Conservation (phyloP, 2,329 filamentous ascomycete species). For the Cyphellophora attinorum region DNA sequence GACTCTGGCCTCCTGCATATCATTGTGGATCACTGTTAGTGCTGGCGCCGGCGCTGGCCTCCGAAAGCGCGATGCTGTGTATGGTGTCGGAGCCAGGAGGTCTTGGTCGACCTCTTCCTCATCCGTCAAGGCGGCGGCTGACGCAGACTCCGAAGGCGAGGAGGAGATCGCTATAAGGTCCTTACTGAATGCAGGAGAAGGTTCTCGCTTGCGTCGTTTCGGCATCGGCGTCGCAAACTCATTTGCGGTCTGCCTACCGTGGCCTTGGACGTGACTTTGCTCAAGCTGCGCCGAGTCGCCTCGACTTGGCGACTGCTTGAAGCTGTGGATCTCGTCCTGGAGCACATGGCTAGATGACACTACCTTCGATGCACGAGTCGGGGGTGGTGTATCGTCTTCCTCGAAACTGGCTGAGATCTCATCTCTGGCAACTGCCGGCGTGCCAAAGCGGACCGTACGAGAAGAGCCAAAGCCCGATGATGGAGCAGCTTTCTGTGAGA, state of each 20-base stretch:
- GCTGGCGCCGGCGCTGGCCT: not conserved
- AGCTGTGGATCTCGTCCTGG: not conserved
- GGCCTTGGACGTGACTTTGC: not conserved
- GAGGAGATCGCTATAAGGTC: conserved; percentile 10
- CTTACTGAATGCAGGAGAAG: not conserved
- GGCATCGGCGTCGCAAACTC: not conserved
- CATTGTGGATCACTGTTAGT: not conserved
- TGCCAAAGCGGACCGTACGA: not conserved
- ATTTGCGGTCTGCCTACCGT: not conserved
- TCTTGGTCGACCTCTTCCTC: not conserved
- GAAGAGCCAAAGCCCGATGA: too few relatives aligned
- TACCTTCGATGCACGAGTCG: too few relatives aligned
- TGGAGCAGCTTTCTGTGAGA: conserved; percentile 3
- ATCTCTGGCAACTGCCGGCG: conserved; percentile 5
- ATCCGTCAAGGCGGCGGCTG: not conserved
- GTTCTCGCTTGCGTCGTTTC: conserved; percentile 12
- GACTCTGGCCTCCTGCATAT: not conserved
- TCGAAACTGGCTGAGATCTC: conserved; percentile 14
- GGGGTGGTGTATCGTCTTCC: conserved; percentile 6
- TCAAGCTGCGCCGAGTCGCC: not conserved
- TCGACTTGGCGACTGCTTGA: not conserved
- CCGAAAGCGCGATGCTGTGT: not conserved
- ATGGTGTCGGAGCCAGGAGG: not conserved
- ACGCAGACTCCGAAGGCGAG: conserved; percentile 6
- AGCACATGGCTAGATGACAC: too few relatives aligned